A percentile compares a stretch with the other conserved stretches of the same genome.
phyloP scores from a whole-genome alignment of 257 asterid genomes.

The Ilex asprella region DNA sequence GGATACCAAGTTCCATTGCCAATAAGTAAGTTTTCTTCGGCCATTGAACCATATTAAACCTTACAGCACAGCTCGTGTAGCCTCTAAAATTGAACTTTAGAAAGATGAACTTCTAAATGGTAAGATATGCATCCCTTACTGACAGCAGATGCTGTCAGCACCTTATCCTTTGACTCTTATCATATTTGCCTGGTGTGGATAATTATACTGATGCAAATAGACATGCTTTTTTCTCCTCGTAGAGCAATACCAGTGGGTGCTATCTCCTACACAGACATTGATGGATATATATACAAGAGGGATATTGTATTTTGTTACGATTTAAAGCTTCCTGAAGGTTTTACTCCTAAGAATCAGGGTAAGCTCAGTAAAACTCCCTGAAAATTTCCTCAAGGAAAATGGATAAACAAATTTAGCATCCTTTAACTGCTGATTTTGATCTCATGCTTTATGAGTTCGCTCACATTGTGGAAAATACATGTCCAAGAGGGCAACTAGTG shows the following conservation, averaged over 20 bases:
- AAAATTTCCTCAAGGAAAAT: no score
- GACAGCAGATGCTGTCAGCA: conserved; percentile 7
- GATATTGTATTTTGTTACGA: conserved; percentile 94
- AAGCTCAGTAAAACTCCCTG: no score
- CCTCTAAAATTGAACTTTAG: background rate
- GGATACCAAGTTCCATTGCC: conserved; percentile 70
- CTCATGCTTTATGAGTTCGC: background rate
- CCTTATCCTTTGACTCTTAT: background rate
- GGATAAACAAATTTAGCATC: no score
- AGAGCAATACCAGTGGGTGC: conserved; percentile 88
- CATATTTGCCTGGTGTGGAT: no score
- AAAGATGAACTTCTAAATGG: no score
- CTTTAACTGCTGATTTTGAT: no score
- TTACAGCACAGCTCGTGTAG: background rate
- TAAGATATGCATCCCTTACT: conserved; percentile 1
- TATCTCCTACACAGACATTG: conserved; percentile 70
- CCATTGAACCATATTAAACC: background rate
- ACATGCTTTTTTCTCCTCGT: conserved; percentile 19
- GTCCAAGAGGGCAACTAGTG: background rate
- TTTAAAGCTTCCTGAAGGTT: conserved; percentile 66
- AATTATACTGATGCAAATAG: background rate
- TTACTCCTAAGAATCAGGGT: no score
- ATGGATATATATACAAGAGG: conserved; percentile 72
- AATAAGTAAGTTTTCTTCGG: conserved; percentile 36
- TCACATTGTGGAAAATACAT: no score